Conservation (phyloP, 31 red algal genomes). For the Asparagopsis taxiformis region DNA sequence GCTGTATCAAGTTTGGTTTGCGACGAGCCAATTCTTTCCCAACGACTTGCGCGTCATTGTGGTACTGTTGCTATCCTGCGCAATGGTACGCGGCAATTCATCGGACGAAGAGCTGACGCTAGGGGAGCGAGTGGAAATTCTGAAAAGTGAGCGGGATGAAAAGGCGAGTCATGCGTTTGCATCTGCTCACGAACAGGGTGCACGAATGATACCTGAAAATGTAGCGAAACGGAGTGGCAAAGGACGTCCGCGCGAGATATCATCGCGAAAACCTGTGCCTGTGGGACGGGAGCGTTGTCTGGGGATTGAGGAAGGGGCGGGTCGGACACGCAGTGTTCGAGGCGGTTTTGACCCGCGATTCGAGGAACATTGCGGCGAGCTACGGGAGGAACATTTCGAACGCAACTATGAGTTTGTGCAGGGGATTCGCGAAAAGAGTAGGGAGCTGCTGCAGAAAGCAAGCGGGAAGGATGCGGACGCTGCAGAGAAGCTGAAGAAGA, state of each 20-base stretch:
- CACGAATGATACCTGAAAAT: slow-evolving; percentile 1
- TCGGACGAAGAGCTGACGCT: slow-evolving; percentile 16
- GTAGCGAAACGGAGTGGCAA: slow-evolving; percentile 19
- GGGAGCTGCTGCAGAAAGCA: slow-evolving; percentile 10
- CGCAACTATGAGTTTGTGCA: slow-evolving; percentile 48
- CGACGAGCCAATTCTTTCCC: too few relatives aligned
- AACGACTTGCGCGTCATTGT: too few relatives aligned
- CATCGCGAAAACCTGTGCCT: slow-evolving; percentile 51
- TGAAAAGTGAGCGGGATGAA: background rate
- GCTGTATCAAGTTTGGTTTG: too few relatives aligned
- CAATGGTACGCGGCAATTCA: too few relatives aligned
- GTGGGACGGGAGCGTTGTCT: slow-evolving; percentile 53
- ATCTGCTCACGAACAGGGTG: background rate
- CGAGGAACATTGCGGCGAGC: slow-evolving; percentile 61
- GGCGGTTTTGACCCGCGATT: slow-evolving; percentile 55
- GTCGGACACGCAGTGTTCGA: slow-evolving; percentile 19
- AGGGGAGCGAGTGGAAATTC: slow-evolving; percentile 6
- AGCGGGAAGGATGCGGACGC: slow-evolving; percentile 17
- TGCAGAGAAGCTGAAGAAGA: slow-evolving; percentile 11
- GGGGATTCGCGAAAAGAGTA: slow-evolving; percentile 13
- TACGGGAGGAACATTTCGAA: slow-evolving; percentile 43
- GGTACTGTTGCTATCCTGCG: too few relatives aligned
- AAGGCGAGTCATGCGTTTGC: background rate
- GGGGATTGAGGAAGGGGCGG: slow-evolving; percentile 22
- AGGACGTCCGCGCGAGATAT: slow-evolving; percentile 42